Base-by-base conservation (phyloP, 164 flowering plant genomes). In the Brasenia schreberi region DNA sequence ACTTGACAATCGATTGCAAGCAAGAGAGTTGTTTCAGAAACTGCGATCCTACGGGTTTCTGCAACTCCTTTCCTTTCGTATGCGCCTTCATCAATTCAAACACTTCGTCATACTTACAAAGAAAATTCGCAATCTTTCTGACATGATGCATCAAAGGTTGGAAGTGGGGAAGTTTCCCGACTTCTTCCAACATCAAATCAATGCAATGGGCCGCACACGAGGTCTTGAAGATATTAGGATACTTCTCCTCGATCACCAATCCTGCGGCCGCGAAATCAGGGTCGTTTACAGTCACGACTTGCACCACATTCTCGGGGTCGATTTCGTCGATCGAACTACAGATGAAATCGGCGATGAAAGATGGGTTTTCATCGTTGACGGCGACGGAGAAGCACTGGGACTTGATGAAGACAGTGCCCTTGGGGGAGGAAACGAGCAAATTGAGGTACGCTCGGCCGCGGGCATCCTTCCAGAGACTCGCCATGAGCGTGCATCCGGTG, bases 401-500 rank as follows among this genome's bases (percentile, higher is more conserved):
- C 43, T 64, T 64, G 5, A 64, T 19, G 42, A 64, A 43, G 6
- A 64, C 42, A 9, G 66, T 64, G 17, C 66, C 53, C 33, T 23
- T 63, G 11, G 65, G 65, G 14, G 43, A 63, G 43, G 66, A 42
- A 9, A 14, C 53, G 12, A 64, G 23, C 18, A 64, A 42, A 18
- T 42, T 64, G 11, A 64, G 7, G 18, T 42, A 19, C n/a, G 42
- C 17, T 12, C 53, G 42, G 17, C 9, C 18, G 18, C 42, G 18
- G 18, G 17, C 27, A n/a, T 42, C 66, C 11, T 16, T 64, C 66
- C 66, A 64, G 42, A 52, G 14, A 12, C 43, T 18, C 5, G 19
- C 42, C 66, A 64, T 64, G 49, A 64, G 18, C 12, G 66, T 64
- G 18, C 66, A 64, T 7, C 66, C 66, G 5, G 19, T 42, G 43